Conservation (phyloP, 2,329 filamentous ascomycete species). For the Aspergillus transmontanensis region DNA sequence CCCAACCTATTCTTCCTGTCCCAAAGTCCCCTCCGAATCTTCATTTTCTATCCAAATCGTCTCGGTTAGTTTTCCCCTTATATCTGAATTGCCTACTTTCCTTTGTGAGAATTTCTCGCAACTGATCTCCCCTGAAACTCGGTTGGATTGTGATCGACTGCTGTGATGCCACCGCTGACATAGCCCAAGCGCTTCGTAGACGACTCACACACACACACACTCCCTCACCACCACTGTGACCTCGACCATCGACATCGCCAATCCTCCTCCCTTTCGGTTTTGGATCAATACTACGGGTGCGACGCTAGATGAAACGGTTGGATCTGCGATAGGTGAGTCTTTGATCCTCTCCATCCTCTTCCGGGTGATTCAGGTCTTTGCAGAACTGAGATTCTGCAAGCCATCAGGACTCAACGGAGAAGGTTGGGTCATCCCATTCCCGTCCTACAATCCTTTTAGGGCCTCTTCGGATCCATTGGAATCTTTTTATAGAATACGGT, state of each 20-base stretch:
- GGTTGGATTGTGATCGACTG: constrained; percentile 24
- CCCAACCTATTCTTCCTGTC: constrained; percentile 16
- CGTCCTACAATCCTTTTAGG: constrained; percentile 14
- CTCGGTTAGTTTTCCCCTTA: constrained; percentile 13
- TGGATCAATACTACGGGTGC: constrained; percentile 30
- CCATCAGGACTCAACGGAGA: constrained; percentile 32
- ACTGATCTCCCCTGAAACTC: constrained; percentile 19
- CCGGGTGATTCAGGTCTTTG: constrained; percentile 34
- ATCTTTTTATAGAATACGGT: constrained; percentile 22
- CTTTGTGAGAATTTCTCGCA: constrained; percentile 4
- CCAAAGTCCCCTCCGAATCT: constrained; percentile 11
- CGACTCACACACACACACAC: constrained; percentile 28
- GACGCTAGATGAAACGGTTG: constrained; percentile 31
- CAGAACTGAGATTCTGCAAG: constrained; percentile 30
- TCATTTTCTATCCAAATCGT: constrained; percentile 11
- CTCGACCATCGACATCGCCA: constrained; percentile 26
- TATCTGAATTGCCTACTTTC: background rate
- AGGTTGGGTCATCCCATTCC: constrained; percentile 21
- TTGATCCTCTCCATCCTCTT: constrained; percentile 36
- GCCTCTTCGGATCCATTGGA: constrained; percentile 22
- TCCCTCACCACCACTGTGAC: constrained; percentile 22
- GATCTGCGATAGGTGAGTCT: constrained; percentile 36
- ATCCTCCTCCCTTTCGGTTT: constrained; percentile 21
- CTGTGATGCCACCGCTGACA: constrained; percentile 42
- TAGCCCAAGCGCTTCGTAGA: constrained; percentile 41